Evolutionary conservation across 1,284 basidiomycete genomes (phyloP).

Genomic region (Malassezia sp.): DNA sequence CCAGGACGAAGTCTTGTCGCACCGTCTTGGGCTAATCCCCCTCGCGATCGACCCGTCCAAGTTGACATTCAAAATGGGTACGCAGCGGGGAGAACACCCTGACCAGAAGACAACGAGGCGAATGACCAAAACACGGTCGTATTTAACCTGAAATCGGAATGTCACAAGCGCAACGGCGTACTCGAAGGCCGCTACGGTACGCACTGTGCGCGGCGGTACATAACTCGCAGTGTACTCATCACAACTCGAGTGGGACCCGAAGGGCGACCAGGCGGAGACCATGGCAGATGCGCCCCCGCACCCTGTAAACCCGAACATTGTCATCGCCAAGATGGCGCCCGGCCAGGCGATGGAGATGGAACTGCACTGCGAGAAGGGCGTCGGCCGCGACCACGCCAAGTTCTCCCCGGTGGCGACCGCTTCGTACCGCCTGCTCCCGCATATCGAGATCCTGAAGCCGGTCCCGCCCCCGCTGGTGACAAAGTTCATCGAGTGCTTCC

Average conservation of each 20-base stretch:
- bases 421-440: conserved; percentile 81
- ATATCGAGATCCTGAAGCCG: conserved; percentile 67
- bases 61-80: conserved; percentile 48
- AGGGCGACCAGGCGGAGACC: conserved; percentile 63
- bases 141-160: conserved; percentile 65
- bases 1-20: conserved; percentile 83
- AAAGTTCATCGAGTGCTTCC: conserved; percentile 79
- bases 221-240: conserved; percentile 59
- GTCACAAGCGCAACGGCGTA: conserved; percentile 52
- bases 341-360: conserved; percentile 76
- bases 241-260: conserved; percentile 68
- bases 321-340: conserved; percentile 84
- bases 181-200: conserved; percentile 50
- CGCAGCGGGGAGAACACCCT: conserved; percentile 15
- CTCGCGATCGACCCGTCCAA: conserved; percentile 69
- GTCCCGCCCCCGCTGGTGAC: conserved; percentile 55
- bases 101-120: conserved; percentile 49
- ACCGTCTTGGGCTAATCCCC: conserved; percentile 80
- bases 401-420: conserved; percentile 72
- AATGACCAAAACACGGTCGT: conserved; percentile 85
- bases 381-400: conserved; percentile 95
- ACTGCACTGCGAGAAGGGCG: conserved; percentile 81
- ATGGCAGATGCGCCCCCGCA: conserved; percentile 53
- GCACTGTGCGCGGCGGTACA: conserved; percentile 32
- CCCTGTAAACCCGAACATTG: conserved; percentile 70